Conservation (phyloP, 2,329 filamentous ascomycete species). For the Talaromyces sp. region DNA sequence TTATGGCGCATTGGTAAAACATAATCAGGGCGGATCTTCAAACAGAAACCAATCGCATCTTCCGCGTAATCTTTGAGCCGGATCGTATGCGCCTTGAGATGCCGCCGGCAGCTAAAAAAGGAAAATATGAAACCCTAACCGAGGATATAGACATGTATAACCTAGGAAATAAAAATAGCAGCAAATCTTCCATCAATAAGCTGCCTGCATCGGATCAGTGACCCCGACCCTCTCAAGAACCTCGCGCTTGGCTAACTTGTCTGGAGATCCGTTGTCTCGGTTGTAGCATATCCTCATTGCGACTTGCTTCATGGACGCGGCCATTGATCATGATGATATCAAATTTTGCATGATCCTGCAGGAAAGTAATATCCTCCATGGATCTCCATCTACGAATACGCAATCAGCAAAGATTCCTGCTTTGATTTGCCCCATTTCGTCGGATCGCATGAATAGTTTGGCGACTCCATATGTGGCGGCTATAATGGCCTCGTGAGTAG, state of each 20-base stretch:
- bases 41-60: neutral
- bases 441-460: constrained; percentile 40
- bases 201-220: neutral
- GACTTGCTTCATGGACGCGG: constrained; percentile 40
- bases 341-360: constrained; percentile 45
- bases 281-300: neutral
- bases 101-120: neutral
- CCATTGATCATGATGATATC: constrained; percentile 51
- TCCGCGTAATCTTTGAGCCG: neutral
- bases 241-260: neutral
- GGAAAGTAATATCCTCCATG: constrained; percentile 40
- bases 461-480: constrained; percentile 43
- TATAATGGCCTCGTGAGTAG: constrained; percentile 44
- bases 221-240: neutral
- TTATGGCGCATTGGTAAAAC: neutral
- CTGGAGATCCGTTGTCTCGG: neutral
- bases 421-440: constrained; percentile 41
- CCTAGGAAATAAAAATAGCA: neutral
- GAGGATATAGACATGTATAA: neutral
- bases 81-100: neutral
- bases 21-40: neutral
- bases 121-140: neutral
- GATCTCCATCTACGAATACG: constrained; percentile 49
- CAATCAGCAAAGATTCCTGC: constrained; percentile 45
- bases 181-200: neutral